Evolutionary conservation across 306 rosid genomes (phyloP).

Genomic region (Malus fusca): DNA sequence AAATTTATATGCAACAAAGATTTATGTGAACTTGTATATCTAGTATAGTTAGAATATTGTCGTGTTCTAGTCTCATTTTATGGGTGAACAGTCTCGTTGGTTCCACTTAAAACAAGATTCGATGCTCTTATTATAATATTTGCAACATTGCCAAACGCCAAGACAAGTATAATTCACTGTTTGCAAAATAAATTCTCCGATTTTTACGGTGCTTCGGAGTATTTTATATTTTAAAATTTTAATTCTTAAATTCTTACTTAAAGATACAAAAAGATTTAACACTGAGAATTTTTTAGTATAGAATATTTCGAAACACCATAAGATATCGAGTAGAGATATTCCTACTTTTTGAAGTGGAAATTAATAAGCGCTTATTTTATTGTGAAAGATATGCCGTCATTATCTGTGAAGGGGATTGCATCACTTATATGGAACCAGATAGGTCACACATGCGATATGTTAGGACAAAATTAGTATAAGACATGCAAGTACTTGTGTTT

Average conservation of each 20-base stretch:
- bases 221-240: too few relatives aligned
- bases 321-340: not conserved
- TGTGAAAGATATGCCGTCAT: conserved; percentile 1
- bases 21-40: too few relatives aligned
- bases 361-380: not conserved
- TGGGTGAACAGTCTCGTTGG: not conserved
- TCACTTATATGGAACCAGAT: conserved; percentile 31
- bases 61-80: not conserved
- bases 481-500: not conserved
- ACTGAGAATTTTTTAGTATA: too few relatives aligned
- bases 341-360: not conserved
- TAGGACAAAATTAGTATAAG: conserved; percentile 20
- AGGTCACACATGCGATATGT: conserved; percentile 32
- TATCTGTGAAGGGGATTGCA: conserved; percentile 13
- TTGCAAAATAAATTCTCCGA: not conserved
- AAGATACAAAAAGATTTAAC: too few relatives aligned
- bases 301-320: too few relatives aligned
- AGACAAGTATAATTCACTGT: not conserved
- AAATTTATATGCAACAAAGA: too few relatives aligned
- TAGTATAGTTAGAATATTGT: too few relatives aligned
- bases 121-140: not conserved
- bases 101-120: not conserved
- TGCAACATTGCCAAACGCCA: not conserved
- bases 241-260: too few relatives aligned
- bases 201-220: too few relatives aligned